Evolutionary conservation across 2,329 filamentous ascomycete genomes (phyloP).

Genomic region (Paracoccidioides lutzii): DNA sequence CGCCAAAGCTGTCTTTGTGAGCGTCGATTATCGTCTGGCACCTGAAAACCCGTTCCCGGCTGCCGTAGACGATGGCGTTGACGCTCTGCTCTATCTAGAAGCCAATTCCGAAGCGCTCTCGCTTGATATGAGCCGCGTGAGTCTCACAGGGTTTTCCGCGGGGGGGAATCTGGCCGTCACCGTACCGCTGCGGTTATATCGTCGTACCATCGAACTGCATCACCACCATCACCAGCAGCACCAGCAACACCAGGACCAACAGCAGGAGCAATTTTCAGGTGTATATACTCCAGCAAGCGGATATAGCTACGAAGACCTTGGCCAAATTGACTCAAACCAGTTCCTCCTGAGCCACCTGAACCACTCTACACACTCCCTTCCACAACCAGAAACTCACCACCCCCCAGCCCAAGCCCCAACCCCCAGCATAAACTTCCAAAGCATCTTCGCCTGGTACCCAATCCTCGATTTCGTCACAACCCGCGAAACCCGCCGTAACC

Average conservation of each 20-base stretch:
- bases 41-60: conserved; percentile 51
- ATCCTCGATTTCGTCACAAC: conserved; percentile 49
- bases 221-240: conserved; percentile 9
- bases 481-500: conserved; percentile 45
- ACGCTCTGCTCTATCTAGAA: conserved; percentile 47
- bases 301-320: background rate
- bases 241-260: background rate
- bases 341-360: conserved; percentile 17
- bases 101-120: conserved; percentile 43
- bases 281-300: background rate
- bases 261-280: too few species aligned
- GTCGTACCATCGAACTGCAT: background rate
- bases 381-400: background rate
- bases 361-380: background rate
- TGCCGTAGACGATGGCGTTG: conserved; percentile 51
- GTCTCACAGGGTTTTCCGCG: conserved; percentile 49
- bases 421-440: conserved; percentile 38
- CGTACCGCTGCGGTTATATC: conserved; percentile 44
- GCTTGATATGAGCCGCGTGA: conserved; percentile 45
- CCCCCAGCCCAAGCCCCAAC: conserved; percentile 4
- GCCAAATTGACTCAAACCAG: conserved; percentile 21
- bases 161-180: conserved; percentile 52
- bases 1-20: conserved; percentile 45
- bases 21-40: conserved; percentile 48
- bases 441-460: conserved; percentile 50